Base-by-base conservation (phyloP, 495 filamentous ascomycete genomes). In the Aspergillus sclerotioniger region DNA sequence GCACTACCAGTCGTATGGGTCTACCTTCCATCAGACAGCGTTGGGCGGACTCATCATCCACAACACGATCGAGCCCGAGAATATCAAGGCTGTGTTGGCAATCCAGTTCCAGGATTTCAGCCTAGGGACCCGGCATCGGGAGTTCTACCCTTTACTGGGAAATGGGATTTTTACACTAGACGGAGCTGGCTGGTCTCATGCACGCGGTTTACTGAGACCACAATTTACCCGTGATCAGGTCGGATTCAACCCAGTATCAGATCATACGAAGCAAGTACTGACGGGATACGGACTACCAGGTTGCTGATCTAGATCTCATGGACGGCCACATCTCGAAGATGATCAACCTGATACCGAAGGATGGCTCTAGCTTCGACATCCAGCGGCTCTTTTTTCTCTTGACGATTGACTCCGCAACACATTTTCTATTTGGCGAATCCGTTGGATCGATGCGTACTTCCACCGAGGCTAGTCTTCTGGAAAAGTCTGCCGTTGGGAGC, bases 11-110 rank as follows among this genome's bases (percentile, higher is more conserved):
- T 28, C 64, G 8, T 60, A 72, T 49, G 76, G 77, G 16, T 68
- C 58, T 16, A 81, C 75, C 17, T 79, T 72, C 59, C 49, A 55
- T 6, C 68, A 72, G 37, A 55, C 21, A 0, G 53, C 73, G 1
- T 60, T 76, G 0, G 62, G 67, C 5, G 58, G 59, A 2, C 39
- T 44, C 2, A n/a, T 69, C 4, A 61, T 87, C 37, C 67, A 76
- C 17, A 92, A 90, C 1, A 76, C 46, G n/a, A 12, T 74, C 47
- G 90, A 95, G 44, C 91, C 90, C 0, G 87, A 92, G 64, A 96
- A 95, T 69, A 80, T 98, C 70, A 91, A 96, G 66, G 86, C 91
- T 0, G 73, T 96, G 7, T 78, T 96, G 3, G 89, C 91, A 0
- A 87, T 85, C 0, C 87, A 95, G 61, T 96, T 95, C 65, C 78